phyloP scores from a whole-genome alignment of 257 asterid genomes.

The Nemophila menziesii region DNA sequence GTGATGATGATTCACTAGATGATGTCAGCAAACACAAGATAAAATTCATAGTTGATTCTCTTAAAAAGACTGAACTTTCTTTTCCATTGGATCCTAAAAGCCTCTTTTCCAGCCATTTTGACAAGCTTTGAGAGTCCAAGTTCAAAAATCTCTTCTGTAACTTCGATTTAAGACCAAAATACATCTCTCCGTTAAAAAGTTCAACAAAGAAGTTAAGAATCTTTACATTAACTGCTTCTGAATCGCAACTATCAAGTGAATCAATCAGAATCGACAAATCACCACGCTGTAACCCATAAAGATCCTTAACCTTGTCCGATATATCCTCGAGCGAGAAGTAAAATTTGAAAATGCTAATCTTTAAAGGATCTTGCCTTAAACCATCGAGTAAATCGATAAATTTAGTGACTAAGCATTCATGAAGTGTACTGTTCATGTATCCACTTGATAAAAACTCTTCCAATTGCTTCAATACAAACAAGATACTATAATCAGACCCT shows the following conservation, averaged over 20 bases:
- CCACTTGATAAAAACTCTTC: constrained; percentile 50
- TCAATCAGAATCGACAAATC: constrained; percentile 69
- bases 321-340: constrained; percentile 50
- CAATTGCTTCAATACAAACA: constrained; percentile 65
- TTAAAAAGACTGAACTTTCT: constrained; percentile 54
- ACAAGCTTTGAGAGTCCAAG: constrained; percentile 51
- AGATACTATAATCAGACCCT: constrained; percentile 55
- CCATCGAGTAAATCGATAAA: constrained; percentile 51
- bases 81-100: constrained; percentile 54
- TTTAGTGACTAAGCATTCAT: constrained; percentile 47
- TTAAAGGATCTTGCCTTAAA: constrained; percentile 51
- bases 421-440: constrained; percentile 44
- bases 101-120: constrained; percentile 81
- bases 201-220: constrained; percentile 77
- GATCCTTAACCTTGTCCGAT: constrained; percentile 35
- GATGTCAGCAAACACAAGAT: constrained; percentile 49
- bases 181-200: constrained; percentile 49
- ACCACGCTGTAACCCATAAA: constrained; percentile 48
- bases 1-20: constrained; percentile 29
- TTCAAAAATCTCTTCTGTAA: constrained; percentile 57
- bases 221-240: constrained; percentile 60
- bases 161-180: constrained; percentile 42
- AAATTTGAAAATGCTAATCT: constrained; percentile 29
- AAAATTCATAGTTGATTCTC: constrained; percentile 69
- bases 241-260: constrained; percentile 54